Evolutionary conservation across 495 filamentous ascomycete species (phyloP).

Genomic region (Aspergillus sclerotiicarbonarius): DNA sequence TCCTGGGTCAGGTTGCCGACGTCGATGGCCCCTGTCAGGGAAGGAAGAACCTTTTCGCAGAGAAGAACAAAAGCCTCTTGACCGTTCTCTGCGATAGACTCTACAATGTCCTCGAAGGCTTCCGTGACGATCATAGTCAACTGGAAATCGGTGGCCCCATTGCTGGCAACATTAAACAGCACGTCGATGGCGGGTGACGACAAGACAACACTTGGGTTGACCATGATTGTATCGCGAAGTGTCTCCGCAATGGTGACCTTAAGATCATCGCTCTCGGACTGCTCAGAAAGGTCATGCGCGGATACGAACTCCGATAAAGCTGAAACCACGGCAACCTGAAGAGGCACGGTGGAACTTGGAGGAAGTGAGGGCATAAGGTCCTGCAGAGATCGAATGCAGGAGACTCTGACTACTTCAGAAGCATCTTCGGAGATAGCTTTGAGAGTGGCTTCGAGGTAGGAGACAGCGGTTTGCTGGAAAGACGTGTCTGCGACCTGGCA

Average conservation of each 20-base stretch:
- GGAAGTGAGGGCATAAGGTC: slow-evolving; percentile 67
- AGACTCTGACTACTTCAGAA: slow-evolving; percentile 85
- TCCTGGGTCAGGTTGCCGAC: slow-evolving; percentile 81
- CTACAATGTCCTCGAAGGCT: slow-evolving; percentile 83
- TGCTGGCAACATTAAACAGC: slow-evolving; percentile 83
- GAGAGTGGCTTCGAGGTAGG: slow-evolving; percentile 73
- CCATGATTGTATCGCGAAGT: slow-evolving; percentile 74
- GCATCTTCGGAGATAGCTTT: slow-evolving; percentile 70
- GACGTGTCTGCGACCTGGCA: slow-evolving; percentile 55
- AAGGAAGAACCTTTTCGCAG: slow-evolving; percentile 83
- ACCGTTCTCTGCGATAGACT: slow-evolving; percentile 60
- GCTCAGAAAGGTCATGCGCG: slow-evolving; percentile 73
- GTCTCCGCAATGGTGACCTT: slow-evolving; percentile 88
- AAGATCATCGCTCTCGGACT: slow-evolving; percentile 84
- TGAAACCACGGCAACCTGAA: slow-evolving; percentile 71
- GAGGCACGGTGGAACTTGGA: slow-evolving; percentile 48
- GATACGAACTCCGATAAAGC: slow-evolving; percentile 76
- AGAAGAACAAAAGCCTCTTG: slow-evolving; percentile 73
- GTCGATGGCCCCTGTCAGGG: slow-evolving; percentile 84
- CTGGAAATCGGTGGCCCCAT: slow-evolving; percentile 85
- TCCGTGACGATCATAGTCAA: slow-evolving; percentile 79
- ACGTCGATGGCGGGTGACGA: slow-evolving; percentile 73
- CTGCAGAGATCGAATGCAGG: slow-evolving; percentile 85
- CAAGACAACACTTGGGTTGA: slow-evolving; percentile 71
- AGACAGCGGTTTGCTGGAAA: slow-evolving; percentile 50